Conservation (phyloP, 2,329 filamentous ascomycete species). For the Phaeosphaeriaceae sp. region DNA sequence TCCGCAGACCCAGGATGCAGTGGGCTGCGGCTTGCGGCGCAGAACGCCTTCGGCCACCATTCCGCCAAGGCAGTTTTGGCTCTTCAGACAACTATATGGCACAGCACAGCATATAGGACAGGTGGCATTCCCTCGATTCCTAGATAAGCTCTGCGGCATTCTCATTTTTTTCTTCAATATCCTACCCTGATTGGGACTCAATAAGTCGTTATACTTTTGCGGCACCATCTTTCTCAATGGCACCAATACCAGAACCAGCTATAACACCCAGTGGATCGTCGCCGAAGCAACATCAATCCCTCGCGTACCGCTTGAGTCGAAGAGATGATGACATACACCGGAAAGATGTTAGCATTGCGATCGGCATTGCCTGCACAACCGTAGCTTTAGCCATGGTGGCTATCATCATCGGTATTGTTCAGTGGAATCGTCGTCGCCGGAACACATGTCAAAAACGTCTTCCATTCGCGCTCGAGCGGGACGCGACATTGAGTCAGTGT, state of each 20-base stretch:
- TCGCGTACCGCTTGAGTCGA: not conserved
- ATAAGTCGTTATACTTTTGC: no score
- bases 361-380: not conserved
- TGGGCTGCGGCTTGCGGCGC: not conserved
- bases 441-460: not conserved
- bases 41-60: not conserved
- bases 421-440: not conserved
- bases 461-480: not conserved
- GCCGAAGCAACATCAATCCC: no score
- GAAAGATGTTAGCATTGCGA: not conserved
- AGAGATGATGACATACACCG: not conserved
- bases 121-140: not conserved
- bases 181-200: not conserved
- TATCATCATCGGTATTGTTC: not conserved
- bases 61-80: not conserved
- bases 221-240: no score
- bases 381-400: not conserved
- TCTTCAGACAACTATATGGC: not conserved
- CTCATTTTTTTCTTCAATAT: not conserved
- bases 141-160: not conserved
- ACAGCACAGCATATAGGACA: not conserved
- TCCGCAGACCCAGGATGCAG: not conserved
- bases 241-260: no score
- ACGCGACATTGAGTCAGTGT: not conserved
- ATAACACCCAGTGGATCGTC: no score